A percentile compares a stretch with the other conserved stretches of the same genome.
Evolutionary conservation across 2,329 filamentous ascomycete genomes (phyloP).

Genomic region (Chaetomium olivaceum): DNA sequence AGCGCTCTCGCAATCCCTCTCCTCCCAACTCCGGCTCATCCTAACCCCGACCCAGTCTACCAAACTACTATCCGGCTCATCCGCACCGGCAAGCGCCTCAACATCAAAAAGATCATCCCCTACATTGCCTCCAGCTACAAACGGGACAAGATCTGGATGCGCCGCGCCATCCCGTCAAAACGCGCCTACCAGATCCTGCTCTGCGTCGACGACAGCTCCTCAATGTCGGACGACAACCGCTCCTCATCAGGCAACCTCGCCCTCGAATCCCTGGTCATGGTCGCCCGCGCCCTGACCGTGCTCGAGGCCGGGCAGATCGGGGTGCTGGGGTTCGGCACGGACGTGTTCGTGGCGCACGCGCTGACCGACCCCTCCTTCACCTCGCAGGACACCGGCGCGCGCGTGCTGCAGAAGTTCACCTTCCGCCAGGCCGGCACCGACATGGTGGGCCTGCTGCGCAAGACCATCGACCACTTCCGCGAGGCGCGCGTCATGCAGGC

Average conservation of each 20-base stretch:
- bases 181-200: constrained; percentile 96
- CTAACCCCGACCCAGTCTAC: constrained; percentile 92
- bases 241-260: constrained; percentile 72
- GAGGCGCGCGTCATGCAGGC: constrained; percentile 60
- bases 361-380: constrained; percentile 82
- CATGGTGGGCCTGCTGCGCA: constrained; percentile 73
- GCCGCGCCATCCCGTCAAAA: constrained; percentile 85
- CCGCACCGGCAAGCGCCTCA: constrained; percentile 95
- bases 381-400: constrained; percentile 73
- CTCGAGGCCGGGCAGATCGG: constrained; percentile 94
- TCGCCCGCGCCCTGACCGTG: constrained; percentile 83
- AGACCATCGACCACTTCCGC: constrained; percentile 79
- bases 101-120: constrained; percentile 98
- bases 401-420: constrained; percentile 78
- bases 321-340: constrained; percentile 83
- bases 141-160: constrained; percentile 99
- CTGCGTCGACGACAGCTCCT: constrained; percentile 92
- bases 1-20: constrained; percentile 81
- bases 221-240: constrained; percentile 70
- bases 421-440: constrained; percentile 88
- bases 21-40: constrained; percentile 93
- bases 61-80: constrained; percentile 93
- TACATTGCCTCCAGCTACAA: constrained; percentile 99
- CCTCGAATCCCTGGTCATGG: constrained; percentile 90
- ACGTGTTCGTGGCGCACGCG: constrained; percentile 81